phyloP scores from a whole-genome alignment of 768 basidiomycete species.

The Leccinum subgranulosum region DNA sequence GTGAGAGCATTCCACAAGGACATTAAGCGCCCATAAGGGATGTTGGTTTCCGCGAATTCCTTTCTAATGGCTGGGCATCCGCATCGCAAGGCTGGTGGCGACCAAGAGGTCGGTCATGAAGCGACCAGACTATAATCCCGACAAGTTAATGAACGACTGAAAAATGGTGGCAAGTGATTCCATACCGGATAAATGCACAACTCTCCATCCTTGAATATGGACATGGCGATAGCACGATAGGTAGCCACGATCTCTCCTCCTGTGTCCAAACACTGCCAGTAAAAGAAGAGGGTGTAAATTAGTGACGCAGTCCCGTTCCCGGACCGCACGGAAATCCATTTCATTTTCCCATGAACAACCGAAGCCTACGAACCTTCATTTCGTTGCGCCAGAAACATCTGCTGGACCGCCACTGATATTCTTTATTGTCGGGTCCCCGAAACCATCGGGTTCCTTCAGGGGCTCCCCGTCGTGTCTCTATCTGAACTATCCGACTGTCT shows the following conservation, averaged over 20 bases:
- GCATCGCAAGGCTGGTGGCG: slow-evolving; percentile 26
- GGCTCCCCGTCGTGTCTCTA: slow-evolving; percentile 11
- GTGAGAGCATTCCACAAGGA: neutral
- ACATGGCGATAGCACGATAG: slow-evolving; percentile 24
- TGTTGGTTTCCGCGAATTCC: neutral
- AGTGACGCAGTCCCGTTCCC: neutral
- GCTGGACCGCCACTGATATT: slow-evolving; percentile 21
- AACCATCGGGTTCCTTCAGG: slow-evolving; percentile 20
- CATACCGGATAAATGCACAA: slow-evolving; percentile 27
- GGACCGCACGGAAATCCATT: neutral
- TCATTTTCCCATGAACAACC: neutral
- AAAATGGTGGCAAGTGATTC: neutral
- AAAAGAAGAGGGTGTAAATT: neutral
- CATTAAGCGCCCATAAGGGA: neutral
- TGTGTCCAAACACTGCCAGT: slow-evolving; percentile 17
- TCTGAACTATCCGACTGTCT: slow-evolving; percentile 3
- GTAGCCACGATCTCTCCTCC: slow-evolving; percentile 23
- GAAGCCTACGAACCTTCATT: slow-evolving; percentile 22
- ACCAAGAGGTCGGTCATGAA: slow-evolving; percentile 29
- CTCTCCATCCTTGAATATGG: slow-evolving; percentile 27
- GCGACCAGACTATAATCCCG: slow-evolving; percentile 16
- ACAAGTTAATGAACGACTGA: neutral
- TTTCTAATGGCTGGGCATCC: slow-evolving; percentile 17
- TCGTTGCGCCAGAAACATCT: slow-evolving; percentile 11
- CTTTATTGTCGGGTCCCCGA: slow-evolving; percentile 19